Conservation (phyloP, 257 asterid genomes). For the Lantana camara region DNA sequence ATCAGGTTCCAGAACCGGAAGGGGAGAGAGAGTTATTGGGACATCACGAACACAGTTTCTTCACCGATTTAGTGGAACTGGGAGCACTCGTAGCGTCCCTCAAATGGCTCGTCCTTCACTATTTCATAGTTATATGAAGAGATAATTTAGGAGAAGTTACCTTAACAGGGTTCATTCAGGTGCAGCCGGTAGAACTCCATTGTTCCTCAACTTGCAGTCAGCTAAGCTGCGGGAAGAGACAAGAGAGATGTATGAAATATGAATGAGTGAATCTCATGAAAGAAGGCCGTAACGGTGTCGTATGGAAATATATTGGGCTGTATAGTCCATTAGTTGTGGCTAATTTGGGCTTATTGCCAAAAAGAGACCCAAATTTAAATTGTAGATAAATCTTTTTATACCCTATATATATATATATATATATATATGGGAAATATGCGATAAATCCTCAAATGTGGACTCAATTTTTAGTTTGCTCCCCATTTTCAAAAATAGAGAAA, state of each 20-base stretch:
- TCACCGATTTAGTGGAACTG: constrained; percentile 33
- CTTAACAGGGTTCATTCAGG: constrained; percentile 15
- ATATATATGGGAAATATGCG: no score
- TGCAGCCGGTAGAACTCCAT: constrained; percentile 26
- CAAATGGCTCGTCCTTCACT: constrained; percentile 54
- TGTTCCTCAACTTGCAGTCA: constrained; percentile 4
- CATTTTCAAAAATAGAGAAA: no score
- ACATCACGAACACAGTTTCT: neutral
- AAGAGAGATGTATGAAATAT: constrained; percentile 10
- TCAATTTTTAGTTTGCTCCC: no score
- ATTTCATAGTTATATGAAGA: constrained; percentile 68
- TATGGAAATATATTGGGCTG: neutral
- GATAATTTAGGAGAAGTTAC: constrained; percentile 6
- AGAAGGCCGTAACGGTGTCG: constrained; percentile 14
- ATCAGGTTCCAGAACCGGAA: constrained; percentile 24
- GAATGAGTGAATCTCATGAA: constrained; percentile 16
- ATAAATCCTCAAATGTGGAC: no score
- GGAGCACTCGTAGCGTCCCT: constrained; percentile 64
- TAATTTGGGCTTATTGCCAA: constrained; percentile 1
- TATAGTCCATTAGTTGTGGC: neutral
- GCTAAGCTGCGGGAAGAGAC: neutral
- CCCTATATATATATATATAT: no score
- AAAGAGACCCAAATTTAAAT: neutral
- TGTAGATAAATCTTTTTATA: no score
- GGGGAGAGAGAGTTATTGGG: no score